These are phyloP conservation scores for Lignosus rhinocerotis DNA, from an alignment of 1,284 basidiomycete species.

Conservation along the genomic window DNA sequence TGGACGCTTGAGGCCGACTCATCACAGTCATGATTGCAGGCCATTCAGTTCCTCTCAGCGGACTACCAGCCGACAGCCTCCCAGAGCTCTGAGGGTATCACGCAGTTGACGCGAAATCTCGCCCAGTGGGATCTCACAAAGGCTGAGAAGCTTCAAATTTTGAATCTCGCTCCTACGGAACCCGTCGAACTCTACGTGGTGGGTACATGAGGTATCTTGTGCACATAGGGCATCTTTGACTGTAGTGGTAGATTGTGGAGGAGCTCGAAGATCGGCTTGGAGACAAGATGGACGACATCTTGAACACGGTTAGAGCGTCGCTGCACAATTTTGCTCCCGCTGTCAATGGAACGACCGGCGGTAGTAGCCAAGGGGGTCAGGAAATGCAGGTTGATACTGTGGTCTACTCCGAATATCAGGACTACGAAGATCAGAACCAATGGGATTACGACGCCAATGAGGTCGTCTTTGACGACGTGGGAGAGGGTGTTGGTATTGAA, in stretches of 20 bases:
- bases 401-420: slow-evolving; percentile 24
- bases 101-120: slow-evolving; percentile 66
- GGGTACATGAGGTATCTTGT: slow-evolving; percentile 34
- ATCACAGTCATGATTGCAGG: slow-evolving; percentile 42
- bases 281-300: slow-evolving; percentile 70
- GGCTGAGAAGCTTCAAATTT: slow-evolving; percentile 87
- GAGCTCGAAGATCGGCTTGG: slow-evolving; percentile 84
- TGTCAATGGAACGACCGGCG: not conserved
- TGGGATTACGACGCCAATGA: slow-evolving; percentile 43
- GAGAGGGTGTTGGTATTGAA: slow-evolving; percentile 67
- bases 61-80: slow-evolving; percentile 66
- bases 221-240: not conserved
- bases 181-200: slow-evolving; percentile 91
- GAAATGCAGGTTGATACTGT: slow-evolving; percentile 18
- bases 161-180: slow-evolving; percentile 83
- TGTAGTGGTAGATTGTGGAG: slow-evolving; percentile 73
- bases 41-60: slow-evolving; percentile 80
- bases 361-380: not conserved
- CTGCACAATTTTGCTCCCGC: slow-evolving; percentile 33
- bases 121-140: slow-evolving; percentile 79
- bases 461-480: slow-evolving; percentile 61
- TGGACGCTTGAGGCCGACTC: slow-evolving; percentile 12
- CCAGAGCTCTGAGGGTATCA: slow-evolving; percentile 70
- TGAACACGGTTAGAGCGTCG: slow-evolving; percentile 57
- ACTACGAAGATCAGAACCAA: slow-evolving; percentile 35